A percentile compares a stretch with the other conserved stretches of the same genome.
phyloP scores from a whole-genome alignment of 2,329 filamentous ascomycete genomes.

The Penicillium digitatum region DNA sequence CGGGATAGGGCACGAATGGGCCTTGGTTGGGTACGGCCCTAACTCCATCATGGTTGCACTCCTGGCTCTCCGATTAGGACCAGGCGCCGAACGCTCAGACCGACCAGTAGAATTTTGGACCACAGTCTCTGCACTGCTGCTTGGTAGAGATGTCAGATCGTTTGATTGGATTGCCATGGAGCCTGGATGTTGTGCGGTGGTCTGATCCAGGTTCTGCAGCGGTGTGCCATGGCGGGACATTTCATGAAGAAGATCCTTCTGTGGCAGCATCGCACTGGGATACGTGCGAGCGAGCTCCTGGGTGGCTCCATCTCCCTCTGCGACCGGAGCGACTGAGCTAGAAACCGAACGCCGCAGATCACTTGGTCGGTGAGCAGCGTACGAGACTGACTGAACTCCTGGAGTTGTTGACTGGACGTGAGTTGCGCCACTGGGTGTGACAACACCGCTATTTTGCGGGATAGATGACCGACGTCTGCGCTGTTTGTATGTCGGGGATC shows the following conservation, averaged over 20 bases:
- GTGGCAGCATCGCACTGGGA: conserved; percentile 66
- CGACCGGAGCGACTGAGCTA: conserved; percentile 74
- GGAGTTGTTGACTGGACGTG: conserved; percentile 45
- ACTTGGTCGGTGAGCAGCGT: conserved; percentile 72
- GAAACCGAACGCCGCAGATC: conserved; percentile 90
- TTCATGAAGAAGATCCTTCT: conserved; percentile 70
- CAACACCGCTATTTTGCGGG: conserved; percentile 70
- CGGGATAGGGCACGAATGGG: conserved; percentile 97
- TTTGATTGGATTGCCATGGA: conserved; percentile 61
- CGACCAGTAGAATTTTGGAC: conserved; percentile 57
- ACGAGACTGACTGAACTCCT: conserved; percentile 42
- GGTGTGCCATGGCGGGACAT: conserved; percentile 91
- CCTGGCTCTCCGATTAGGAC: conserved; percentile 80
- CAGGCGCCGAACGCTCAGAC: conserved; percentile 54
- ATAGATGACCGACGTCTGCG: conserved; percentile 89
- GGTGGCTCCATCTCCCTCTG: conserved; percentile 72
- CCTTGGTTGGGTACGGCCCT: conserved; percentile 94
- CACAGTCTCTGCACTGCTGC: conserved; percentile 57
- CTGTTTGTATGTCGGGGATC: conserved; percentile 98
- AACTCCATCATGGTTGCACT: conserved; percentile 96
- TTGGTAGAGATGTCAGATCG: conserved; percentile 61
- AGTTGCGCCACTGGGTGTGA: conserved; percentile 53
- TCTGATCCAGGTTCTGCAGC: conserved; percentile 76
- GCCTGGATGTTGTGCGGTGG: conserved; percentile 68
- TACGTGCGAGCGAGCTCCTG: conserved; percentile 72